Conservation (phyloP, 495 filamentous ascomycete genomes). For the Talaromyces nanjingensis region DNA sequence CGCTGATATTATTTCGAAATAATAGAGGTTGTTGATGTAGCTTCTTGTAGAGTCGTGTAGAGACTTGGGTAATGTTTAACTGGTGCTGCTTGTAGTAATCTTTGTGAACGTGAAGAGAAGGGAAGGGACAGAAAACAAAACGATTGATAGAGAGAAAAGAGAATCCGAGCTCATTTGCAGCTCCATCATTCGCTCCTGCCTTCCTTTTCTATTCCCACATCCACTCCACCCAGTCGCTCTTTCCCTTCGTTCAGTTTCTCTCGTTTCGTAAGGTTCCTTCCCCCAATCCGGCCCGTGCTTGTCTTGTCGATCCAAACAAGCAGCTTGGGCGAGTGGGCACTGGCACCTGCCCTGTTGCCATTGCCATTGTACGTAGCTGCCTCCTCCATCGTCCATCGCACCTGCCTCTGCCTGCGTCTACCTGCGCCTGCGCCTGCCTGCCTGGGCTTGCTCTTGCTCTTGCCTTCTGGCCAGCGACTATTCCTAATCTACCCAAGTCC, state of each 20-base stretch:
- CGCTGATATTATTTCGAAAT: too few relatives aligned
- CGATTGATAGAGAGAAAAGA: background rate
- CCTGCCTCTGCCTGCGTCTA: background rate
- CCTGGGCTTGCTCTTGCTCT: background rate
- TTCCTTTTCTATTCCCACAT: background rate
- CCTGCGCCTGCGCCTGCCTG: background rate
- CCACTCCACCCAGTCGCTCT: background rate
- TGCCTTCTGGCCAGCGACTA: background rate
- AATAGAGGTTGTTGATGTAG: background rate
- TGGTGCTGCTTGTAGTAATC: background rate
- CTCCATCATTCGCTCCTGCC: background rate
- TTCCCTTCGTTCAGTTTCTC: background rate
- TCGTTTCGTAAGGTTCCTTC: background rate
- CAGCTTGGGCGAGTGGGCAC: background rate
- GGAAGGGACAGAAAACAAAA: background rate
- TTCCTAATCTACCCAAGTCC: background rate
- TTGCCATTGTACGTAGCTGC: background rate
- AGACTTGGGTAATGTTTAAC: background rate
- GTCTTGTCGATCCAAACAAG: constrained; percentile 7
- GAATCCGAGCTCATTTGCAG: background rate
- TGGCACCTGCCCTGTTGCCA: background rate
- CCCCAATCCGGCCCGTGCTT: constrained; percentile 6
- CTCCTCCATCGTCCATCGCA: background rate
- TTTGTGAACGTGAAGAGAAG: background rate
- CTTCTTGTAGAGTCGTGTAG: background rate